A percentile compares a stretch with the other conserved stretches of the same genome.
Evolutionary conservation across 371 early-diverging fungal genomes (phyloP).

Genomic region (Actinomucor elegans): DNA sequence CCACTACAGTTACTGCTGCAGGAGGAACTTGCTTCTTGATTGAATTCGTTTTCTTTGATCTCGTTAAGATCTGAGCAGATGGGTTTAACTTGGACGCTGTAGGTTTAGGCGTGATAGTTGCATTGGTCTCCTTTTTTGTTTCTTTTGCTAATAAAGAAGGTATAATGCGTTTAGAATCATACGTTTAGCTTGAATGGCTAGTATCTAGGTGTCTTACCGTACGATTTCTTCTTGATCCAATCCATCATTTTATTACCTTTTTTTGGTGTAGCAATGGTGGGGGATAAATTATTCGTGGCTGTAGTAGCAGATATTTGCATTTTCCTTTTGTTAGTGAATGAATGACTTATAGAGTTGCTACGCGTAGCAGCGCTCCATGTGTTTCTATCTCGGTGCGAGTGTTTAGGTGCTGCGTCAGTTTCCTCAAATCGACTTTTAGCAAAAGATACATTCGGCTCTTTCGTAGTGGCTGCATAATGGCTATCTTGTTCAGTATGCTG

Average conservation of each 20-base stretch:
- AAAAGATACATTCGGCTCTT: neutral
- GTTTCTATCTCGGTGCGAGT: constrained; percentile 5
- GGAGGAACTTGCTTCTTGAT: neutral
- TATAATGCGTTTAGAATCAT: no score
- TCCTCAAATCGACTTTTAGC: constrained; percentile 14
- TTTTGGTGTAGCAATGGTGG: neutral
- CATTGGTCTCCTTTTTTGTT: neutral
- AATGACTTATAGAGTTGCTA: neutral
- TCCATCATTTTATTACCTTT: constrained; percentile 70
- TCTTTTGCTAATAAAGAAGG: constrained; percentile 10
- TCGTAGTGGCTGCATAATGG: constrained; percentile 2
- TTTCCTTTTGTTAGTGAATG: no score
- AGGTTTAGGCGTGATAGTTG: neutral
- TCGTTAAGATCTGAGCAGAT: constrained; percentile 6
- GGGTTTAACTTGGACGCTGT: neutral
- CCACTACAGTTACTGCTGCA: neutral
- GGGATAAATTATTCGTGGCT: neutral
- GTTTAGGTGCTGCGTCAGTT: neutral
- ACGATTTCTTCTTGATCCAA: constrained; percentile 67
- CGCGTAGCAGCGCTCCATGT: constrained; percentile 1
- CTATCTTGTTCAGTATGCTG: neutral
- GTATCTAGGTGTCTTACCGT: constrained; percentile 34
- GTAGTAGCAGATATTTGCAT: neutral
- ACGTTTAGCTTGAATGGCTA: no score
- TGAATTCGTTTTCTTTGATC: neutral